phyloP scores from a whole-genome alignment of 192 early-diverging fungal genomes.

The Rhizoclosmatium globosum region DNA sequence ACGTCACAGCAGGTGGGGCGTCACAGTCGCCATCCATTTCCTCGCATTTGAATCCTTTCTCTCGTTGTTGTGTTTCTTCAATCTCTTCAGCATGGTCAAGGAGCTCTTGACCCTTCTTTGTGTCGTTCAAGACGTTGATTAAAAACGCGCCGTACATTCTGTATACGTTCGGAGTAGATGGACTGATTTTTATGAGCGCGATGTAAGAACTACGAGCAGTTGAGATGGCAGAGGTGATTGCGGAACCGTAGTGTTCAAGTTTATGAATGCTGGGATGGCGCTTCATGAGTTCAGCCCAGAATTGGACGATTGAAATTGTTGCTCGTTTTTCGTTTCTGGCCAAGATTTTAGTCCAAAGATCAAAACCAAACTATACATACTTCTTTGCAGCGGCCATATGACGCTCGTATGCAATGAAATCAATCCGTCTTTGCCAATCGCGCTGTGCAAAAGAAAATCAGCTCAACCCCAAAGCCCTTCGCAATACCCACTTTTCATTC shows the following conservation, averaged over 20 bases:
- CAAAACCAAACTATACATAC: neutral
- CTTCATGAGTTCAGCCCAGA: slow-evolving; percentile 53
- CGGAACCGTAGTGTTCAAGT: slow-evolving; percentile 41
- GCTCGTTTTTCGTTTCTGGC: slow-evolving; percentile 27
- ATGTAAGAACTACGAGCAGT: slow-evolving; percentile 35
- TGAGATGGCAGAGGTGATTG: slow-evolving; percentile 43
- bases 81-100: slow-evolving; percentile 52
- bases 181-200: slow-evolving; percentile 44
- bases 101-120: slow-evolving; percentile 43
- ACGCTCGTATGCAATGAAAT: slow-evolving; percentile 53
- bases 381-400: slow-evolving; percentile 39
- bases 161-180: slow-evolving; percentile 42
- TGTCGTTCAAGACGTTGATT: slow-evolving; percentile 52
- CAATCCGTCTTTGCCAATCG: slow-evolving; percentile 42
- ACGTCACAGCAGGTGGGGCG: neutral
- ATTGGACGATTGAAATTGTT: slow-evolving; percentile 44
- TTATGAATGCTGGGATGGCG: slow-evolving; percentile 37
- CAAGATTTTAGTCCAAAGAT: neutral
- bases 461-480: slow-evolving; percentile 21
- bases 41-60: neutral
- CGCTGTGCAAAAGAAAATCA: neutral
- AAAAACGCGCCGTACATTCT: slow-evolving; percentile 51
- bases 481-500: slow-evolving; percentile 39
- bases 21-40: neutral
- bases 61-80: slow-evolving; percentile 36